These are phyloP conservation scores for Theileria orientalis DNA, from an alignment of 169 alveolate species.

Conservation along the genomic window DNA sequence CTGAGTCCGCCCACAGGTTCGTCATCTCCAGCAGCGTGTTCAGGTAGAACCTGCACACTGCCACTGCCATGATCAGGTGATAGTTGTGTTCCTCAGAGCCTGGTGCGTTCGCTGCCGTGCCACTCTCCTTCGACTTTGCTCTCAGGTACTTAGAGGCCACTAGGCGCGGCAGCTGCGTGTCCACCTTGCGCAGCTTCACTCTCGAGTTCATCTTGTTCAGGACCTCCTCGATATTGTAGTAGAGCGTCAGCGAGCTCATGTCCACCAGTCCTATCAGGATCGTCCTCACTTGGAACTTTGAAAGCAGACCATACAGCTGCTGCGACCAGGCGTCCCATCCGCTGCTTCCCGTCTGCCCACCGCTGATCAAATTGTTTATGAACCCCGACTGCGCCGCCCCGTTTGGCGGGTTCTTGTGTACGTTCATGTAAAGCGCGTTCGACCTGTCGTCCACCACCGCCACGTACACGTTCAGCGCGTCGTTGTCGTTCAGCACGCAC, in stretches of 20 bases:
- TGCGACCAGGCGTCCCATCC: conserved; percentile 1
- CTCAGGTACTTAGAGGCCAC: background rate
- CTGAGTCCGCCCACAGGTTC: conserved; percentile 69
- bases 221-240: background rate
- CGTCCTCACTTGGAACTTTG: background rate
- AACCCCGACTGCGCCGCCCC: background rate
- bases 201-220: background rate
- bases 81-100: background rate
- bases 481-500: too few species aligned
- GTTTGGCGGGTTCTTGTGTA: too few species aligned
- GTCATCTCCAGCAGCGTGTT: conserved; percentile 69
- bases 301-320: background rate
- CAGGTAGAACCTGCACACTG: conserved; percentile 49
- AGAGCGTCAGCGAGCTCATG: background rate
- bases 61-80: background rate
- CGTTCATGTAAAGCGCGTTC: too few species aligned
- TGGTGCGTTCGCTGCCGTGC: conserved; percentile 21
- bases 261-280: conserved; percentile 13
- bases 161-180: background rate
- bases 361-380: background rate
- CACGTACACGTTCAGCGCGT: too few species aligned
- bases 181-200: background rate
- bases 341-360: too few species aligned
- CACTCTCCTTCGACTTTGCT: background rate
- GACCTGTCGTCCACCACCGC: too few species aligned